Base-by-base conservation (phyloP, 2,329 filamentous ascomycete genomes). In the Fusarium chaquense region DNA sequence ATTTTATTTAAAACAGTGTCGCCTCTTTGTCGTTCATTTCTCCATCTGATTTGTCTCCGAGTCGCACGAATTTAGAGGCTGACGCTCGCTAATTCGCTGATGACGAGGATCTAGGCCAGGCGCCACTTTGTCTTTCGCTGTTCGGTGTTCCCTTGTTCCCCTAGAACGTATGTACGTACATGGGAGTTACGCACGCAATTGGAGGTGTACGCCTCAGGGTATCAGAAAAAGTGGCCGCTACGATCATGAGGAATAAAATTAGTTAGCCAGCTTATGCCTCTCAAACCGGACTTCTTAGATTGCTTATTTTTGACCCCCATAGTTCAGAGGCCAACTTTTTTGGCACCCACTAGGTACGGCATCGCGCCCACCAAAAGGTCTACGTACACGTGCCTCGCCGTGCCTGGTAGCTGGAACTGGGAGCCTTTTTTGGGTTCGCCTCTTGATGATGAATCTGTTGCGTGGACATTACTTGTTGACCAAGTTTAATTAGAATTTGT, bases 361-460 rank as follows among this genome's bases (percentile, higher is more conserved):
- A 24, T 50, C 46, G 7, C 20, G 8, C 18, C 40, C 62, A 51
- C 45, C 41, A 15, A 28, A 15, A 58, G 24, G 67, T 38, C 67
- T 70, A 70, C 67, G 67, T 70, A 70, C 38, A 46, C 62, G 20
- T 65, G 59, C 58, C 35, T 52, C 26, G 52, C 26, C 20, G 40
- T 56, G 54, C 58, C 61, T 62, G 62, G 49, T 41, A 41, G 11
- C 32, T 36, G 32, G 35, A 36, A 36, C 32, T 33, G 32, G n/a
- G n/a, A 38, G 18, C 18, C 35, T 36, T 36, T 36, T 53, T 15
- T 24, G 46, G 44, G 54, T 71, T 71, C 57, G 68, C 69, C 69
- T 71, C 61, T 71, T 55, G 68, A 71, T 71, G 68, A 71, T 71
- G 69, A 71, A 71, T 58, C 46, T 50, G 49, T 71, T 71, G 68